Evolutionary conservation across 2,329 filamentous ascomycete species (phyloP), one percentile per base, ranked within the genome.

Genomic region (Claviceps quebecensis): DNA sequence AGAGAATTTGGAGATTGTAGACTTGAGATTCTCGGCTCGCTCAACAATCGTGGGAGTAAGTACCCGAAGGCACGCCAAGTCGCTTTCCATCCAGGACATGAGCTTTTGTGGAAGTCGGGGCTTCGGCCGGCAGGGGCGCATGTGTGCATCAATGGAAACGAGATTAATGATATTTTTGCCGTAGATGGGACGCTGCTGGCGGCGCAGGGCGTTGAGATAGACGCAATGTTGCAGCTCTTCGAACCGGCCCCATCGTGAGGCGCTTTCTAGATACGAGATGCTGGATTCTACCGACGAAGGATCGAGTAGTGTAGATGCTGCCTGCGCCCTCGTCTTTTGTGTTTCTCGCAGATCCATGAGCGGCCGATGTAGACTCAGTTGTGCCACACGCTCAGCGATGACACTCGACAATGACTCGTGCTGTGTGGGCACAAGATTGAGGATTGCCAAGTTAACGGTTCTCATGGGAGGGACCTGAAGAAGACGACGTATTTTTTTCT

Each of bases 1-100:
- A 1, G 86, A 87, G 61, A 96, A 98, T 63, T 91, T 87, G 56
- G 86, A 81, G 50, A 98, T 83, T 2, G 78, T 82, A 0, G 80
- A 81, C 60, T 91, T 83, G 67, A 95, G 74, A 14, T 75, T 73
- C 49, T 81, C 76, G 1, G 89, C 83, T 23, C 89, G 83, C 59
- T 87, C 77, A 41, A 84, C 77, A 0, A 95, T 66, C 0, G 83
- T 88, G 17, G 83, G 80, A n/a, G 93, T 79, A 68, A 93, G 79
- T 4, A 77, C 72, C 39, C 73, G 72, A 47, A 90, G 70, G 22
- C 77, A 63, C 5, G 74, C 73, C 1, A 86, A 86, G 51, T 83
- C 81, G 56, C 83, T 80, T 49, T 85, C 80, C 52, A 89, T 80
- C 87, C 87, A 93, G 52, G 82, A 77, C 63, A 86, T 77, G 55